Evolutionary conservation across 1,139 yeast genomes (phyloP), one percentile per base, ranked within the genome.

Genomic region (Arxiozyma telluris): DNA sequence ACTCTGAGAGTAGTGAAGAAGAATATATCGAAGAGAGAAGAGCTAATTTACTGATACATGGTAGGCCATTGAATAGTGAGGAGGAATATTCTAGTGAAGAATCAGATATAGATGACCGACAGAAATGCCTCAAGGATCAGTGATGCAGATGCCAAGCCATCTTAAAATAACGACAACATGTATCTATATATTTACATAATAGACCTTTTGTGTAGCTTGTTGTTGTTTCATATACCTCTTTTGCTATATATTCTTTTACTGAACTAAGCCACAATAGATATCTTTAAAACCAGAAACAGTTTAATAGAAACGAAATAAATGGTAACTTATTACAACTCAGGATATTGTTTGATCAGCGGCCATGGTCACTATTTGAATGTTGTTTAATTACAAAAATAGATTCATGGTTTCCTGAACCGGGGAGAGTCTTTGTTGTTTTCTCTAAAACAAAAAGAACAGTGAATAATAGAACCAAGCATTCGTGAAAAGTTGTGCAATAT

Each of bases 1-100:
- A 44, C 15, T 23, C 34, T 18, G 53, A 53, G 18, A 51, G 50
- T 43, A 56, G 52, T 23, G 61, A 57, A 17, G 61, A 58, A 23
- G 61, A 55, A 22, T 54, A 51, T n/a, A 55, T 59, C 9, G 55
- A 58, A 21, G 49, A 46, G 21, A 34, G 21, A 21, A 21, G 42
- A 22, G 38, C 39, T 9, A 41, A 46, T 46, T 38, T 41, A 3
- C n/a, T 34, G 6, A 12, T 38, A 11, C 21, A 38, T 21, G 42
- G 21, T n/a, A 21, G 42, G n/a, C 15, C 42, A 22, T 9, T 46
- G 30, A 27, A 34, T 17, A 21, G 42, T 18, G 20, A 18, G 9
- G 49, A 46, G 6, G 49, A 17, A 15, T 46, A 15, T 4, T 46
- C 49, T 7, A 34, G 49, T 46, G 42, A 46, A 8, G 42, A 38